Conservation (phyloP, 1,139 yeast genomes). For the Pichia sp. region DNA sequence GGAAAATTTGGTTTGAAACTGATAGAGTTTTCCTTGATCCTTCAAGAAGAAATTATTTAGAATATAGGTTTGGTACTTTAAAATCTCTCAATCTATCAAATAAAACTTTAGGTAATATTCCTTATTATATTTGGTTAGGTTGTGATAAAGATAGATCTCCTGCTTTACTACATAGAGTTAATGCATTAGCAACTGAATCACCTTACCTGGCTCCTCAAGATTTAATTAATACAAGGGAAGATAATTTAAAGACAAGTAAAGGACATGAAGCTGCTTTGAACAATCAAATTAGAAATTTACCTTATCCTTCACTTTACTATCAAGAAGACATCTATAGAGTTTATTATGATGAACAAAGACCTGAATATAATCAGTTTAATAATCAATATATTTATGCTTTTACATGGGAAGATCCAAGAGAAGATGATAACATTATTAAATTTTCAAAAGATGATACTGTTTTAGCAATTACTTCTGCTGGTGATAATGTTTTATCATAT, state of each 20-base stretch:
- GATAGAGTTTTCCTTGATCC: constrained; percentile 77
- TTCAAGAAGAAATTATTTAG: constrained; percentile 75
- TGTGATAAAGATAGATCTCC: constrained; percentile 62
- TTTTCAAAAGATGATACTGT: constrained; percentile 62
- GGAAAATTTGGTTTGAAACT: constrained; percentile 86
- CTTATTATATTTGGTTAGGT: constrained; percentile 79
- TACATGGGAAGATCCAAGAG: constrained; percentile 89
- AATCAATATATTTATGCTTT: constrained; percentile 79
- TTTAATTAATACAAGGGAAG: constrained; percentile 21
- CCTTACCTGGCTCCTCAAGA: constrained; percentile 65
- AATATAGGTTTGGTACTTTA: constrained; percentile 72
- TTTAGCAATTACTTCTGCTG: constrained; percentile 79
- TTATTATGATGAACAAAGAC: constrained; percentile 65
- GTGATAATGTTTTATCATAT: constrained; percentile 71
- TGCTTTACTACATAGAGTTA: constrained; percentile 55
- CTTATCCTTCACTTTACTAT: constrained; percentile 73
- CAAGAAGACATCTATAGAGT: constrained; percentile 75
- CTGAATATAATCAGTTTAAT: constrained; percentile 63
- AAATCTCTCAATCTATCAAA: constrained; percentile 67
- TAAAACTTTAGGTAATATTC: constrained; percentile 60
- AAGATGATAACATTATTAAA: constrained; percentile 61
- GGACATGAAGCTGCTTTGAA: constrained; percentile 71
- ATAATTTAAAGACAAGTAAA: constrained; percentile 41
- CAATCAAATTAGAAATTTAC: constrained; percentile 58
- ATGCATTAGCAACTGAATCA: constrained; percentile 71